Evolutionary conservation across 225 moss, liverwort and hornwort genomes (phyloP).

Genomic region (Ulota crispa): DNA sequence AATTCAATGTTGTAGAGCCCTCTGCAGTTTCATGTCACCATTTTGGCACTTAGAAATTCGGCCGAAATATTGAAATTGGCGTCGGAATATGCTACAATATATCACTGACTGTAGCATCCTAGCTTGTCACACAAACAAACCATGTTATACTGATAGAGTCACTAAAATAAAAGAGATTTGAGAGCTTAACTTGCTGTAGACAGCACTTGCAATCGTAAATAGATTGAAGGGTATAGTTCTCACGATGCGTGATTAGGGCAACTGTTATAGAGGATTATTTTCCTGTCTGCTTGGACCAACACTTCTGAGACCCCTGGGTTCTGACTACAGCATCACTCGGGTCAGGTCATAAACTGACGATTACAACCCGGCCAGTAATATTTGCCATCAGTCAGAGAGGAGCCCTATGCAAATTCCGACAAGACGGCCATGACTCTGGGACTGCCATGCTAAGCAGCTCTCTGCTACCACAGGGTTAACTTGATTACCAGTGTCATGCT

Average conservation of each 20-base stretch:
- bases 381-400: background rate
- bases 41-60: no score
- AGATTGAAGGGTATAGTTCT: background rate
- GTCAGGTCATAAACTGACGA: slow-evolving; percentile 4
- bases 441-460: slow-evolving; percentile 20
- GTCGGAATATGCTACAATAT: no score
- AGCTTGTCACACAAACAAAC: background rate
- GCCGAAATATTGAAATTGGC: no score
- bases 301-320: background rate
- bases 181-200: background rate
- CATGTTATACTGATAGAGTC: background rate
- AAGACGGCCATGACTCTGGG: slow-evolving; percentile 34
- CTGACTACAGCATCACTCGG: slow-evolving; percentile 18
- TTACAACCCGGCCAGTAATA: background rate
- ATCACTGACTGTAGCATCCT: background rate
- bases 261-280: slow-evolving; percentile 6
- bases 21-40: no score
- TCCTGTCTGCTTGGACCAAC: slow-evolving; percentile 32
- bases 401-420: slow-evolving; percentile 40
- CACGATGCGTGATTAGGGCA: slow-evolving; percentile 11
- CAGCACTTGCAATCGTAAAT: background rate
- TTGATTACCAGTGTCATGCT: background rate
- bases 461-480: background rate
- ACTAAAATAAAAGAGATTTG: background rate
- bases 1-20: no score